Percentiles rank a stretch among this genome's conserved stretches.
These are phyloP conservation scores for Chionographis japonica DNA, from an alignment of 106 monocot species.

Conservation along the genomic window DNA sequence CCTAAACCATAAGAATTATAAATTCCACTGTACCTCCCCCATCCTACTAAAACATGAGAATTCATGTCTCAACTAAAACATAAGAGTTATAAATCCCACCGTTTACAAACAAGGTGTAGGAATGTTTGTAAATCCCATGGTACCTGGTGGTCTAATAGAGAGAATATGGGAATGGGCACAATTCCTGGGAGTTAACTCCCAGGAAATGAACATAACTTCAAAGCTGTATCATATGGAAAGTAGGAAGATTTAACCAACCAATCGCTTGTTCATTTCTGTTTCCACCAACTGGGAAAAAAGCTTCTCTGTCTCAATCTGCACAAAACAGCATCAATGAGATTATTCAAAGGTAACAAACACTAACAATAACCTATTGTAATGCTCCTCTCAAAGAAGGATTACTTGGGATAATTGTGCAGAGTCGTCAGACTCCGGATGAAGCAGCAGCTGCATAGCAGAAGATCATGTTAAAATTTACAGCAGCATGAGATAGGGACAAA, in stretches of 20 bases:
- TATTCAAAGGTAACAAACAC: too few species aligned
- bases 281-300: constrained; percentile 59
- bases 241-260: constrained; percentile 14
- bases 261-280: constrained; percentile 43
- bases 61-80: too few species aligned
- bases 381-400: neutral
- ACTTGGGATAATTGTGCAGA: constrained; percentile 66
- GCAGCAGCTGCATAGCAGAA: constrained; percentile 33
- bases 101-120: too few species aligned
- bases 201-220: too few species aligned
- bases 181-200: too few species aligned
- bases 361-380: neutral
- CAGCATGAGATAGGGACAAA: neutral
- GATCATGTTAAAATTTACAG: neutral
- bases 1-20: too few species aligned
- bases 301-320: constrained; percentile 68
- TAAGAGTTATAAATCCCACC: too few species aligned
- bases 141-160: too few species aligned
- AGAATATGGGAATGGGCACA: too few species aligned
- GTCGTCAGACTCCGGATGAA: constrained; percentile 50
- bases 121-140: too few species aligned
- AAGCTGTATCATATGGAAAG: neutral
- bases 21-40: too few species aligned
- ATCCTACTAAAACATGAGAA: too few species aligned
- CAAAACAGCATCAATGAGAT: neutral